Evolutionary conservation across 352 stramenopile species (phyloP), one percentile per base, ranked within the genome.

Genomic region (Globisporangium paddicum): DNA sequence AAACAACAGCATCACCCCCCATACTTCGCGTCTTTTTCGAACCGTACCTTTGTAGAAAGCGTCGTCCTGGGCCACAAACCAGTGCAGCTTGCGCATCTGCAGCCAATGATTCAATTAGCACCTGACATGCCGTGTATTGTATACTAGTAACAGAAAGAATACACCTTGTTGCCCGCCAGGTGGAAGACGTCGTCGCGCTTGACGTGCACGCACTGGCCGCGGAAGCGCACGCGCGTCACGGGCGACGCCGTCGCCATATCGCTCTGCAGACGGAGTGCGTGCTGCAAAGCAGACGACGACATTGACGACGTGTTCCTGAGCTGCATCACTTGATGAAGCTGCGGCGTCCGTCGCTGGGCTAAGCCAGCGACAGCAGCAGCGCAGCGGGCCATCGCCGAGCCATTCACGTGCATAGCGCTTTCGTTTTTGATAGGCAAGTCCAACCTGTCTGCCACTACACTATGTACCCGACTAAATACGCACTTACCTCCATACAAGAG

Each of bases 71-170:
- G 78, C 63, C 14, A 93, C 60, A 44, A 93, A 79, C 73, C 85
- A 91, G 32, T 79, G 87, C 45, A 95, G 70, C 58, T 95, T 95
- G 46, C 86, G 82, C 78, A 95, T 91, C 83, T 93, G 51, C 14
- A 35, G 40, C 16, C 38, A 21, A 32, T 32, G 28, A n/a, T n/a
- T n/a, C n/a, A n/a, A n/a, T n/a, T n/a, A n/a, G n/a, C n/a, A n/a
- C n/a, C n/a, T n/a, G n/a, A n/a, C n/a, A n/a, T n/a, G n/a, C n/a
- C n/a, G n/a, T n/a, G n/a, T n/a, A n/a, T n/a, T n/a, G n/a, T n/a
- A n/a, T n/a, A n/a, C n/a, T n/a, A n/a, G n/a, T 32, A 32, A 32
- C 28, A 32, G 28, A 32, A 32, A 32, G 28, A 32, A 34, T 44
- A 2, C 21, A 90, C 85, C 75, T 95, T 95, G 50, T 95, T 95